Evolutionary conservation across 2,329 filamentous ascomycete species (phyloP), one percentile per base, ranked within the genome.

Genomic region (Cladophialophora psammophila): DNA sequence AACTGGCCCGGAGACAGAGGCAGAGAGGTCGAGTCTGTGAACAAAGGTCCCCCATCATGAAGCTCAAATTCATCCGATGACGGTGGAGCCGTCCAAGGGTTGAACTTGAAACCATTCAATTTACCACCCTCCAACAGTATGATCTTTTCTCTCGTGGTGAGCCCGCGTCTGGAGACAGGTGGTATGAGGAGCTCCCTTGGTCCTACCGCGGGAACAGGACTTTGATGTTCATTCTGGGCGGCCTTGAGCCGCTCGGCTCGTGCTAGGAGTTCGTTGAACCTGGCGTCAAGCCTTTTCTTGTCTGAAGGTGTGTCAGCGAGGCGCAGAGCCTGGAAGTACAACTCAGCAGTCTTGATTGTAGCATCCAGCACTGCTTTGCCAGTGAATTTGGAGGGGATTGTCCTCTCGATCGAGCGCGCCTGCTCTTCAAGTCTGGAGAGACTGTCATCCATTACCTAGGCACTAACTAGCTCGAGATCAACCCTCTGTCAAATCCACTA

Each of bases 51-150:
- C n/a, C 82, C 83, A 2, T 83, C 76, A 5, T 76, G 72, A 34
- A 84, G 77, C 36, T 83, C 78, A 72, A 97, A 97, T 35, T 91
- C 87, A 4, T 83, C 77, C 0, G 85, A 77, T 3, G 78, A 76
- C 0, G 92, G 90, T 34, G 88, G 82, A 1, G 78, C 79, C n/a
- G 86, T 86, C 95, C 95, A 99, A 0, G 91, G 93, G 10, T 91
- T 93, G 72, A 97, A 98, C 20, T 90, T 84, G 74, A 89, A 91
- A 0, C 91, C 92, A 75, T 97, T 92, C 20, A 99, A 84, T 63
- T 88, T 90, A 4, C 94, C 95, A 3, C 90, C 88, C 74, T 90
- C 88, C 1, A 91, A 82, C 8, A 98, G 79, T 59, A 97, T 88
- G 35, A 91, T 89, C 74, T 93, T 85, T 78, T 97, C 93, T 15